Conservation (phyloP, 495 filamentous ascomycete species). For the Geoglossum glabrum region DNA sequence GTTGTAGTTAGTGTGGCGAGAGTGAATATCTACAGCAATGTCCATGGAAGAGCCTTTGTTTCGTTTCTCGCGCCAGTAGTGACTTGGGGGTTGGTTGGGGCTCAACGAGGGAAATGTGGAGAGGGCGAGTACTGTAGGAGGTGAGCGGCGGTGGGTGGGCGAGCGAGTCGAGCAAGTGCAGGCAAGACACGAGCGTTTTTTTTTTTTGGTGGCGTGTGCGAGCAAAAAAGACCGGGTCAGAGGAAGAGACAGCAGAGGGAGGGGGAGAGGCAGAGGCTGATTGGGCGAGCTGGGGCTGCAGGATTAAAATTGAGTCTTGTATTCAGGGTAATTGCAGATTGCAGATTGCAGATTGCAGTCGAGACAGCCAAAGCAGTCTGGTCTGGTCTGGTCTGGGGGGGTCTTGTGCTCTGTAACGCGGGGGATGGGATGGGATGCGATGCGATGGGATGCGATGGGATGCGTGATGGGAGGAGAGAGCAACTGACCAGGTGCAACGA, state of each 20-base stretch:
- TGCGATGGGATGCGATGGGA: not conserved
- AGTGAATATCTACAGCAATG: not conserved
- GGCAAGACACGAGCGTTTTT: too few species aligned
- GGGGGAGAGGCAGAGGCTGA: not conserved
- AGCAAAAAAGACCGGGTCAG: too few species aligned
- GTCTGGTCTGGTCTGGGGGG: not conserved
- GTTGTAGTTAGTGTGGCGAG: too few species aligned
- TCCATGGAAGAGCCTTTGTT: not conserved
- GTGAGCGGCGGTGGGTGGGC: too few species aligned
- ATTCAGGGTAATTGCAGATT: not conserved
- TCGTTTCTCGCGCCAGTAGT: too few species aligned
- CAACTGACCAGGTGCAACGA: not conserved
- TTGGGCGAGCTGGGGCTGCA: not conserved
- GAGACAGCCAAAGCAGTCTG: not conserved
- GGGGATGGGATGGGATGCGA: not conserved
- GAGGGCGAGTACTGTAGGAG: too few species aligned
- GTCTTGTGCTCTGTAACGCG: not conserved
- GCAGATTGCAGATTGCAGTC: not conserved
- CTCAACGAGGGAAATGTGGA: too few species aligned
- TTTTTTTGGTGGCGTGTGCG: too few species aligned
- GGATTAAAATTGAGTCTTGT: not conserved
- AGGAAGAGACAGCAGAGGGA: not conserved
- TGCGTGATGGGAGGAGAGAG: too few species aligned
- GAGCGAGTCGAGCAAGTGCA: too few species aligned
- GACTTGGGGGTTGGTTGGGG: too few species aligned